Evolutionary conservation across 495 filamentous ascomycete genomes (phyloP).

Genomic region (Trichodelitschia bisporula): DNA sequence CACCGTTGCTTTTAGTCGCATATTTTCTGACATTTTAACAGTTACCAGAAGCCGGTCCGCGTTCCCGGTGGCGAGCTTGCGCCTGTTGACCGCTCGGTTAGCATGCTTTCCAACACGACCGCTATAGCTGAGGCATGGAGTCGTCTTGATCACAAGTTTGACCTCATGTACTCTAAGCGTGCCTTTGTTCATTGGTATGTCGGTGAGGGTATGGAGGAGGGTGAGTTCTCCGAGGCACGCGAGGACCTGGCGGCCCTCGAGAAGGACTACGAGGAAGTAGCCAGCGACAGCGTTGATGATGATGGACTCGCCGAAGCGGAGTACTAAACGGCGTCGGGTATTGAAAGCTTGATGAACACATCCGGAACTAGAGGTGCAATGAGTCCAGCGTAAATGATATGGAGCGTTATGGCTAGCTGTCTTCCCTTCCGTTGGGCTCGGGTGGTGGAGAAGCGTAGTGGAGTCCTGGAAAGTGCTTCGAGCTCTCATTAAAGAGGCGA

Average conservation of each 20-base stretch:
- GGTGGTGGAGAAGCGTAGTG: too few species aligned
- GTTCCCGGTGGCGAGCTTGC: slow-evolving; percentile 61
- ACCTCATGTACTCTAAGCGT: slow-evolving; percentile 92
- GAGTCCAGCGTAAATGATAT: too few species aligned
- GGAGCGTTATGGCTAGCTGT: too few species aligned
- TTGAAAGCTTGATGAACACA: too few species aligned
- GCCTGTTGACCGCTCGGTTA: slow-evolving; percentile 63
- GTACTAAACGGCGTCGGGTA: too few species aligned
- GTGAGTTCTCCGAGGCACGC: slow-evolving; percentile 75
- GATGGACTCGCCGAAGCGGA: slow-evolving; percentile 41
- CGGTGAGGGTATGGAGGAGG: slow-evolving; percentile 89
- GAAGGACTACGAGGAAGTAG: slow-evolving; percentile 87
- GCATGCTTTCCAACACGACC: slow-evolving; percentile 82
- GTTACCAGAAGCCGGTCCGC: slow-evolving; percentile 38
- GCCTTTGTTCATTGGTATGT: slow-evolving; percentile 94
- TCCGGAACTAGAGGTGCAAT: too few species aligned
- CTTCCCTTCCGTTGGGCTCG: too few species aligned
- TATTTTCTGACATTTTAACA: too few species aligned
- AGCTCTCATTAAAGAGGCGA: too few species aligned
- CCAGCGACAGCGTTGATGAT: slow-evolving; percentile 41
- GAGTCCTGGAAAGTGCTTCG: too few species aligned
- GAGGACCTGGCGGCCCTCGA: slow-evolving; percentile 75
- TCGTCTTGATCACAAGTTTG: slow-evolving; percentile 78
- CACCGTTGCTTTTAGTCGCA: too few species aligned
- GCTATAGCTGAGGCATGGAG: slow-evolving; percentile 81